These are phyloP conservation scores for Linnemannia exigua DNA, from an alignment of 192 early-diverging fungal genomes.

Conservation along the genomic window DNA sequence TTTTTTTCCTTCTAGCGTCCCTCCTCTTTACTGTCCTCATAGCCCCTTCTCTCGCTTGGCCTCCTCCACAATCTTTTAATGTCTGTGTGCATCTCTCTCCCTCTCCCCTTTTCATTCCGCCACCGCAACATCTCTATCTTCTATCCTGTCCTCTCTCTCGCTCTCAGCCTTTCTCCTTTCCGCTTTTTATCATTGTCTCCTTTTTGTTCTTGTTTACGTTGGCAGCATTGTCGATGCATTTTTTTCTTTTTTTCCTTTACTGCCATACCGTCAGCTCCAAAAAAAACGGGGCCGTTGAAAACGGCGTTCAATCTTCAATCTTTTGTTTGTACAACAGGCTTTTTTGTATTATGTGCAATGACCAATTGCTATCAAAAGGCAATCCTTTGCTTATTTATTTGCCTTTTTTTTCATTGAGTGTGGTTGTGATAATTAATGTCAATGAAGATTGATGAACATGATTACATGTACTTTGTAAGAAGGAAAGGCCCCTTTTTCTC, in stretches of 20 bases:
- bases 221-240: too few relatives aligned
- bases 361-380: too few relatives aligned
- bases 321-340: not conserved
- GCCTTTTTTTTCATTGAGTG: too few relatives aligned
- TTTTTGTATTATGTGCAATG: not conserved
- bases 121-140: not conserved
- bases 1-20: not conserved
- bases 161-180: too few relatives aligned
- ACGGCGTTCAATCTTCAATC: not conserved
- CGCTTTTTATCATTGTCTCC: not conserved
- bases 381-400: too few relatives aligned
- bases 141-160: not conserved
- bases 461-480: not conserved
- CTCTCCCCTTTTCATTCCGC: not conserved
- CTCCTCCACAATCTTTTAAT: not conserved
- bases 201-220: not conserved
- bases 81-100: not conserved
- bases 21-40: not conserved
- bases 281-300: not conserved
- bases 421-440: not conserved
- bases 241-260: too few relatives aligned
- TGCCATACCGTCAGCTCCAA: not conserved
- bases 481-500: not conserved
- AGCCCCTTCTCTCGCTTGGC: not conserved
- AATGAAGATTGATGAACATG: not conserved